A percentile compares a stretch with the other conserved stretches of the same genome.
These are phyloP conservation scores for Globisporangium alternatum DNA, from an alignment of 352 stramenopile species.

Conservation along the genomic window DNA sequence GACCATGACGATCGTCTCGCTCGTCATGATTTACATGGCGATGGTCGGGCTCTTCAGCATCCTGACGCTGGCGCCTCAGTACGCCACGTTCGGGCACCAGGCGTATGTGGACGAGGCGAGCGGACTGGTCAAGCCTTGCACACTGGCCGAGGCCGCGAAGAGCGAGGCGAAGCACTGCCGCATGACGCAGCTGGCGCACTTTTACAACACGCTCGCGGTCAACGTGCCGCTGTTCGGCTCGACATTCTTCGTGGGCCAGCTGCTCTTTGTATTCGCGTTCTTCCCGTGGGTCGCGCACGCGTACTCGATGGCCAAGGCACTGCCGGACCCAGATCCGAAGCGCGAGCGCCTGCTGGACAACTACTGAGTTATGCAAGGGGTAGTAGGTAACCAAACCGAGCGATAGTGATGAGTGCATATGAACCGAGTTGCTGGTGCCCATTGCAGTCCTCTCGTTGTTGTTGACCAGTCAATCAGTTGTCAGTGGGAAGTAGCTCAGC, in stretches of 20 bases:
- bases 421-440: neutral
- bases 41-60: slow-evolving; percentile 81
- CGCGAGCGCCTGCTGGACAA: slow-evolving; percentile 59
- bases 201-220: slow-evolving; percentile 76
- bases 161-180: slow-evolving; percentile 54
- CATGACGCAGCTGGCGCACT: slow-evolving; percentile 73
- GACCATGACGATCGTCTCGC: slow-evolving; percentile 74
- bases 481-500: neutral
- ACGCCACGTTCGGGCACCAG: slow-evolving; percentile 83
- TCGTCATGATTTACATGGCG: slow-evolving; percentile 79
- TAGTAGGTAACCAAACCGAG: neutral
- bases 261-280: slow-evolving; percentile 70
- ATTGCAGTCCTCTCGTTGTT: neutral
- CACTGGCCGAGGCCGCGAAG: slow-evolving; percentile 59
- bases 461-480: neutral
- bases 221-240: slow-evolving; percentile 73
- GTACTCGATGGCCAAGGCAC: slow-evolving; percentile 65
- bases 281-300: slow-evolving; percentile 76
- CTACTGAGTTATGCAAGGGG: slow-evolving; percentile 25
- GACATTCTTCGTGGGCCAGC: slow-evolving; percentile 71
- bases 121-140: slow-evolving; percentile 51
- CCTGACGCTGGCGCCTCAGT: slow-evolving; percentile 80
- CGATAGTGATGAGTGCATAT: neutral
- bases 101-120: slow-evolving; percentile 44
- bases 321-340: slow-evolving; percentile 68